Base-by-base conservation (phyloP, 768 basidiomycete species). In the Termitomyces bulborhizus region DNA sequence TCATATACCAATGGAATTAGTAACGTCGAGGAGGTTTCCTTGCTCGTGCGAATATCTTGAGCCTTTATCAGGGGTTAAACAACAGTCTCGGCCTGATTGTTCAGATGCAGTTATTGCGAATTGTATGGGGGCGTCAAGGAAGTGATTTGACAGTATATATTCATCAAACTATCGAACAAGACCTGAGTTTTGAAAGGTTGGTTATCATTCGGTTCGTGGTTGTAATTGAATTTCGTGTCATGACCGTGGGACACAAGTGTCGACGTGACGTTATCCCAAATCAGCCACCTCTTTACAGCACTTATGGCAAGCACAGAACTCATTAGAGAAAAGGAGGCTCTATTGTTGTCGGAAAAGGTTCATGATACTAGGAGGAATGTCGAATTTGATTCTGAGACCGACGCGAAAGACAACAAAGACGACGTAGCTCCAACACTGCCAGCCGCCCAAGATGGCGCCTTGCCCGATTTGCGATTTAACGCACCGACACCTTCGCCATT, bases 401-500 rank as follows among this genome's bases (percentile, higher is more conserved):
- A 47, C 9, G 37, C 13, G 16, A 53, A 48, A 43, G 46, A n/a
- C 29, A 45, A 46, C 24, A 21, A 21, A 21, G 21, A 21, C 21
- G 21, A 21, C n/a, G n/a, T 29, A 24, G 53, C 21, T 46, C 11
- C 29, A 32, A 32, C 1, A 31, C 43, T 29, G 26, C n/a, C 32
- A 34, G 45, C 40, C 32, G 45, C 40, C 32, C 32, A 37, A 36
- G 32, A 49, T 26, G 29, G 8, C 43, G 37, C 46, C 9, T 34
- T 18, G 4, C 40, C 51, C 5, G 69, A 70, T 47, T 63, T 60
- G 26, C 68, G 69, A 42, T 76, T 79, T 61, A 62, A 75, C 55
- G 66, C 66, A 31, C 73, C 75, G 0, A 58, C 71, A 16, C 76
- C 76, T 1, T 71, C 78, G 3, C 62, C 65, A 18, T 77, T 77